A percentile compares a stretch with the other conserved stretches of the same genome.
Evolutionary conservation across 148 eudicot species (phyloP).

Genomic region (Linanthus parryae): DNA sequence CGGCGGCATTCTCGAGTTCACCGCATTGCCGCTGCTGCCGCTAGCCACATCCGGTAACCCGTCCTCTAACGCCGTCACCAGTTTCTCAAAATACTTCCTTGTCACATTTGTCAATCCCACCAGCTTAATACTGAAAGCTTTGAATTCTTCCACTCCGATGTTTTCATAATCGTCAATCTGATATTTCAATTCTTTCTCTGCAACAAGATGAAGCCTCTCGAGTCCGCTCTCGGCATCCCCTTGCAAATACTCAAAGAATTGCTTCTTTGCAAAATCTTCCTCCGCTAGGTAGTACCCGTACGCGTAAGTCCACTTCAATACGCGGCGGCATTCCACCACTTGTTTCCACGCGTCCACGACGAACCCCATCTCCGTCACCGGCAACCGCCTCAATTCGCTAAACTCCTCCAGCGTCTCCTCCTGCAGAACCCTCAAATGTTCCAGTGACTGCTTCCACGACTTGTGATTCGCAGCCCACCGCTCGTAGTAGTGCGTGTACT

Average conservation of each 20-base stretch:
- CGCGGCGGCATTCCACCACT: slow-evolving; percentile 74
- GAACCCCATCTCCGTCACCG: slow-evolving; percentile 62
- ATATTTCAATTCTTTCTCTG: slow-evolving; percentile 59
- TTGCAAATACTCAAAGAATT: slow-evolving; percentile 64
- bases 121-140: slow-evolving; percentile 40
- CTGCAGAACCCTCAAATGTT: neutral
- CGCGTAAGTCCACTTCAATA: slow-evolving; percentile 73
- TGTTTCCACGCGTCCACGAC: slow-evolving; percentile 75
- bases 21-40: no score
- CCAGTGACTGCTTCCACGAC: slow-evolving; percentile 49
- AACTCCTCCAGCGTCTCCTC: slow-evolving; percentile 37
- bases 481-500: slow-evolving; percentile 41
- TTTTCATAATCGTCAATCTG: slow-evolving; percentile 25
- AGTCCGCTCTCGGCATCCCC: slow-evolving; percentile 69
- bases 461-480: slow-evolving; percentile 38
- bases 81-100: slow-evolving; percentile 56
- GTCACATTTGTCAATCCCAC: slow-evolving; percentile 56
- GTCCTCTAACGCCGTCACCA: slow-evolving; percentile 65
- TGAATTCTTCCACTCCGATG: slow-evolving; percentile 20
- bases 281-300: slow-evolving; percentile 64
- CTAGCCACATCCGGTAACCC: slow-evolving; percentile 53
- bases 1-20: no score
- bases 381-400: slow-evolving; percentile 40
- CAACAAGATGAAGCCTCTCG: slow-evolving; percentile 73
- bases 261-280: slow-evolving; percentile 38